Evolutionary conservation across 371 early-diverging fungal genomes (phyloP).

Genomic region (Mucor irregularis): DNA sequence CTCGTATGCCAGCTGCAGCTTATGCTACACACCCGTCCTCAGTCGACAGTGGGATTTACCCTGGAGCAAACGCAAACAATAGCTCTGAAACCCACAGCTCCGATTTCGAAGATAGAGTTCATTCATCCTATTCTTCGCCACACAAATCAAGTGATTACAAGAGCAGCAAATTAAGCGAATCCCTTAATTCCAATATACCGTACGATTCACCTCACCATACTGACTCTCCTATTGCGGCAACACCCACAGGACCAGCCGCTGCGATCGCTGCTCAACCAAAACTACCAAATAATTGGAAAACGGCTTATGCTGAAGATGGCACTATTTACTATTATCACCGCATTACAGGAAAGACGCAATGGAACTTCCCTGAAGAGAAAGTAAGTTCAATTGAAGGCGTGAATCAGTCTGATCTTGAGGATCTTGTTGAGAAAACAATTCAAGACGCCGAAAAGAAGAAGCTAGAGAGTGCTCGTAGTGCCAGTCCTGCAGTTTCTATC

Average conservation of each 20-base stretch:
- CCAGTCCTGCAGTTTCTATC: slow-evolving; percentile 19
- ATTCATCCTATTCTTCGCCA: background rate
- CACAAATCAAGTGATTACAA: slow-evolving; percentile 1
- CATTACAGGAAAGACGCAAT: slow-evolving; percentile 38
- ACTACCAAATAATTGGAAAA: slow-evolving; percentile 34
- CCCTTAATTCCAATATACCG: too few relatives aligned
- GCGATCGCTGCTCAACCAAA: background rate
- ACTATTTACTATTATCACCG: slow-evolving; percentile 38
- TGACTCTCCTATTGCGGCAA: background rate
- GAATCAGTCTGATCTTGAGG: slow-evolving; percentile 33
- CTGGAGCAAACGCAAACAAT: background rate
- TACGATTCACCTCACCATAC: background rate
- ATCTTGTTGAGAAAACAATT: slow-evolving; percentile 29
- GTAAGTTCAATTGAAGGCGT: slow-evolving; percentile 41
- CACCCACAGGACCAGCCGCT: background rate
- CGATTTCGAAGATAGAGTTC: background rate
- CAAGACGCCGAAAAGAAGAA: slow-evolving; percentile 27
- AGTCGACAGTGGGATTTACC: too few relatives aligned
- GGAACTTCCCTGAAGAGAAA: slow-evolving; percentile 35
- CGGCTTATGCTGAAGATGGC: slow-evolving; percentile 33
- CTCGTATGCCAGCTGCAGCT: background rate
- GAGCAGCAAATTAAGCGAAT: background rate
- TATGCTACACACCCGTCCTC: slow-evolving; percentile 1
- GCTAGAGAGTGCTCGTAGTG: slow-evolving; percentile 9
- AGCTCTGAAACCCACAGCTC: background rate